phyloP scores from a whole-genome alignment of 1,139 yeast species.

The Nakaseomyces sp. region DNA sequence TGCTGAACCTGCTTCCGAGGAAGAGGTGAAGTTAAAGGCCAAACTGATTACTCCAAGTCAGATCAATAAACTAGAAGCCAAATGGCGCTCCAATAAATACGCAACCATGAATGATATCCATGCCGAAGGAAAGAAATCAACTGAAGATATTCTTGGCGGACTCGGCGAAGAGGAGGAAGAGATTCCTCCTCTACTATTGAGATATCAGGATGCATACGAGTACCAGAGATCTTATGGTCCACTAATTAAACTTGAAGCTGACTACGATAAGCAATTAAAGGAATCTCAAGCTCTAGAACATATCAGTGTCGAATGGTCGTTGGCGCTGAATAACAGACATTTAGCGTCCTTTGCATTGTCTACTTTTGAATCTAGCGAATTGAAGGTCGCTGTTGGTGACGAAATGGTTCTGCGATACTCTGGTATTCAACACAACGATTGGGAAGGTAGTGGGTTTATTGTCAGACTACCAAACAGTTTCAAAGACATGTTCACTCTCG shows the following conservation, averaged over 20 bases:
- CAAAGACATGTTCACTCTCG: constrained; percentile 67
- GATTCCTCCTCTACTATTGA: constrained; percentile 61
- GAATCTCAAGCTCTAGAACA: constrained; percentile 76
- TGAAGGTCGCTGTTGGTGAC: constrained; percentile 81
- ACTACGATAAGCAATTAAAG: constrained; percentile 62
- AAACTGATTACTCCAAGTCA: constrained; percentile 53
- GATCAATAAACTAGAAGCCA: constrained; percentile 64
- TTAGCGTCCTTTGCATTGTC: constrained; percentile 64
- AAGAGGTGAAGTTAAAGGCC: constrained; percentile 44
- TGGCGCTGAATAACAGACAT: constrained; percentile 56
- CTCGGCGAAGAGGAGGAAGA: constrained; percentile 40
- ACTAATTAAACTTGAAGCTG: constrained; percentile 71
- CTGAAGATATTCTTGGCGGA: constrained; percentile 39
- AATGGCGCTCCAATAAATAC: constrained; percentile 66
- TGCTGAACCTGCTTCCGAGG: constrained; percentile 60
- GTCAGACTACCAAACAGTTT: constrained; percentile 60
- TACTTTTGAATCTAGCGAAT: constrained; percentile 54
- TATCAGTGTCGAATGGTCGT: constrained; percentile 66
- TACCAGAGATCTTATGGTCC: constrained; percentile 86
- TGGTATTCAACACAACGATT: constrained; percentile 43
- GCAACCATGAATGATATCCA: constrained; percentile 39
- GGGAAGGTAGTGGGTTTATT: constrained; percentile 71
- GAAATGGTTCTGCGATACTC: constrained; percentile 58
- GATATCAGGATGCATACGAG: constrained; percentile 77
- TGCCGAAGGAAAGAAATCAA: constrained; percentile 2